These are phyloP conservation scores for Elaeis oleifera DNA, from an alignment of 202 grass and related monocot species.

Conservation along the genomic window DNA sequence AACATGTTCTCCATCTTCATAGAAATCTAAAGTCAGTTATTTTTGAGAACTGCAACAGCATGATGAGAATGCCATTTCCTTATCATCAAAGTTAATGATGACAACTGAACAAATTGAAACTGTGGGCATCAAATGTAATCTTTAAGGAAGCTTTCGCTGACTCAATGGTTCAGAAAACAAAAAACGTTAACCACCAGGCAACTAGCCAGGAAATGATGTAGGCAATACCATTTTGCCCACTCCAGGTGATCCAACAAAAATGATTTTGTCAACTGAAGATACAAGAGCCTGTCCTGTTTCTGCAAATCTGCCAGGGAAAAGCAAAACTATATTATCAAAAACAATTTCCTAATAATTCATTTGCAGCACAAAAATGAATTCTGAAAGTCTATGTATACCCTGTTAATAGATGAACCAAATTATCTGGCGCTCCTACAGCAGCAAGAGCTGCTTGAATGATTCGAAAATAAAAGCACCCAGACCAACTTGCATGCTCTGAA, in stretches of 20 bases:
- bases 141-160: too few species aligned
- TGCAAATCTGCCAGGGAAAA: conserved; percentile 51
- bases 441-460: conserved; percentile 98
- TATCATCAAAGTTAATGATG: too few species aligned
- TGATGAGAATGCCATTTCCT: too few species aligned
- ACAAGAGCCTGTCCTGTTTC: conserved; percentile 98
- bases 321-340: conserved; percentile 6
- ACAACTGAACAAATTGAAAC: too few species aligned
- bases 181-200: too few species aligned
- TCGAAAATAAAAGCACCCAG: conserved; percentile 90
- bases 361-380: conserved; percentile 4
- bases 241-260: conserved; percentile 98
- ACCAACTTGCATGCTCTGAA: conserved; percentile 97
- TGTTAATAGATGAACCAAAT: conserved; percentile 91
- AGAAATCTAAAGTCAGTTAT: too few species aligned
- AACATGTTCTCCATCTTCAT: too few species aligned
- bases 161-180: too few species aligned
- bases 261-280: conserved; percentile 95
- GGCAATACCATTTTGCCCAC: conserved; percentile 85
- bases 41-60: too few species aligned
- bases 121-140: too few species aligned
- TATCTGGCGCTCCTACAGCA: conserved; percentile 87
- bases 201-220: too few species aligned
- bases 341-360: conserved; percentile 6
- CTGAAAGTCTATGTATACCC: conserved; percentile 37